A percentile compares a stretch with the other conserved stretches of the same genome.
Evolutionary conservation across 805 yeast species (phyloP).

Genomic region (Hanseniaspora mollemarum): DNA sequence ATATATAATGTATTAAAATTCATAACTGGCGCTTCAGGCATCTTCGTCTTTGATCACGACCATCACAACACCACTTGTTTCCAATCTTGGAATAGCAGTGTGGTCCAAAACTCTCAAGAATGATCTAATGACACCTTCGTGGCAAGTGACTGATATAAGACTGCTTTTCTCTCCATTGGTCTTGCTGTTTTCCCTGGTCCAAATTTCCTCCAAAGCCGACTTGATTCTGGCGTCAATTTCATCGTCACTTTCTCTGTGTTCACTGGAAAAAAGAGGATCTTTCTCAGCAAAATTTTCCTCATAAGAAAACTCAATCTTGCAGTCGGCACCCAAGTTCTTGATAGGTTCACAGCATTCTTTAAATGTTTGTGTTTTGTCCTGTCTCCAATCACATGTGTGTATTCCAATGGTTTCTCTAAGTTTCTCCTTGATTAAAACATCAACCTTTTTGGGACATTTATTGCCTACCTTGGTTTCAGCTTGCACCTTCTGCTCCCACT

Average conservation of each 20-base stretch:
- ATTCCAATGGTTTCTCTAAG: conserved; percentile 51
- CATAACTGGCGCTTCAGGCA: too few species aligned
- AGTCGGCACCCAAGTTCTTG: not conserved
- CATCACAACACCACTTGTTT: conserved; percentile 58
- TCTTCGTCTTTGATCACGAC: conserved; percentile 40
- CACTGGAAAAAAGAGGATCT: conserved; percentile 37
- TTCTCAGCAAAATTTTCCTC: conserved; percentile 38
- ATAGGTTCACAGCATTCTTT: conserved; percentile 25
- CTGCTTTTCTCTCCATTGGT: conserved; percentile 9
- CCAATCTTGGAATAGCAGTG: conserved; percentile 41
- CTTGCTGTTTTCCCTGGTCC: conserved; percentile 18
- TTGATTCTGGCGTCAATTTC: conserved; percentile 43
- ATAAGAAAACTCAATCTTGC: conserved; percentile 30
- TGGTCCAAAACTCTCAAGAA: conserved; percentile 43
- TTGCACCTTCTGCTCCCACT: conserved; percentile 43
- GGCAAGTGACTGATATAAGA: conserved; percentile 43
- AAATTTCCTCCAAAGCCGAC: conserved; percentile 33
- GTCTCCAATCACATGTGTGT: conserved; percentile 50
- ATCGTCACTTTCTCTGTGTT: conserved; percentile 38
- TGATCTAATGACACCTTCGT: conserved; percentile 49
- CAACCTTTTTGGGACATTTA: conserved; percentile 4
- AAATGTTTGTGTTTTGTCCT: conserved; percentile 29
- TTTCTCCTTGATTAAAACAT: conserved; percentile 33
- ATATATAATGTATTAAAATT: too few species aligned
- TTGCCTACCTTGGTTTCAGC: not conserved